Conservation (phyloP, 2,329 filamentous ascomycete species). For the Colletotrichum simmondsii region DNA sequence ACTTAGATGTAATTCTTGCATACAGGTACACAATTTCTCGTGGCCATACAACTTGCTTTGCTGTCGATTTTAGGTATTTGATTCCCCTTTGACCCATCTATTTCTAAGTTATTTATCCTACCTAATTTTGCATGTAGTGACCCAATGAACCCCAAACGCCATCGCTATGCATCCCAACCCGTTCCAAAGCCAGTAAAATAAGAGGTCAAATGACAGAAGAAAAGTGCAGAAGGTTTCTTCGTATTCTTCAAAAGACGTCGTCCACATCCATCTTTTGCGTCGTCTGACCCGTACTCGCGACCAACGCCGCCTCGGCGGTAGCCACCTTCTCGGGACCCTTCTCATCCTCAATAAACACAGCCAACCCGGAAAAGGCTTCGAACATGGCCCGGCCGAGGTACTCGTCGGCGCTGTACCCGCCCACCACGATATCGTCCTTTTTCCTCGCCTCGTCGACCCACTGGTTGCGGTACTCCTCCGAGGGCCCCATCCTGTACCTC, state of each 20-base stretch:
- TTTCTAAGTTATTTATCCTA: background rate
- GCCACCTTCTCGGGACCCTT: slow-evolving; percentile 54
- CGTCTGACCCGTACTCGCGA: slow-evolving; percentile 42
- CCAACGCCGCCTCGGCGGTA: slow-evolving; percentile 48
- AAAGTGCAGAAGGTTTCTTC: background rate
- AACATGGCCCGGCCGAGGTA: slow-evolving; percentile 85
- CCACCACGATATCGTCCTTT: slow-evolving; percentile 75
- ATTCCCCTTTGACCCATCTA: background rate
- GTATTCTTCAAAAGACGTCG: slow-evolving; percentile 39
- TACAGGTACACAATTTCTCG: background rate
- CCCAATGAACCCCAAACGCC: slow-evolving; percentile 40
- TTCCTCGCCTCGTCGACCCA: slow-evolving; percentile 76
- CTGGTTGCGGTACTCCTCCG: slow-evolving; percentile 78
- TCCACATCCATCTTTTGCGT: slow-evolving; percentile 60
- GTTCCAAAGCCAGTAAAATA: slow-evolving; percentile 11
- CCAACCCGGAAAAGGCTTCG: slow-evolving; percentile 90
- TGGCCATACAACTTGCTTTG: background rate
- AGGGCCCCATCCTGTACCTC: slow-evolving; percentile 71
- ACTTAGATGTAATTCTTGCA: slow-evolving; percentile 34
- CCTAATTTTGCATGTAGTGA: background rate
- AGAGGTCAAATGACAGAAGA: background rate
- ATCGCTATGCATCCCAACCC: slow-evolving; percentile 37
- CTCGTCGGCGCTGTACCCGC: slow-evolving; percentile 85
- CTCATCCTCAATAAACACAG: slow-evolving; percentile 88
- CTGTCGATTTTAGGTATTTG: background rate